These are phyloP conservation scores for Collariella sp. DNA, from an alignment of 495 filamentous ascomycete species.

Conservation along the genomic window DNA sequence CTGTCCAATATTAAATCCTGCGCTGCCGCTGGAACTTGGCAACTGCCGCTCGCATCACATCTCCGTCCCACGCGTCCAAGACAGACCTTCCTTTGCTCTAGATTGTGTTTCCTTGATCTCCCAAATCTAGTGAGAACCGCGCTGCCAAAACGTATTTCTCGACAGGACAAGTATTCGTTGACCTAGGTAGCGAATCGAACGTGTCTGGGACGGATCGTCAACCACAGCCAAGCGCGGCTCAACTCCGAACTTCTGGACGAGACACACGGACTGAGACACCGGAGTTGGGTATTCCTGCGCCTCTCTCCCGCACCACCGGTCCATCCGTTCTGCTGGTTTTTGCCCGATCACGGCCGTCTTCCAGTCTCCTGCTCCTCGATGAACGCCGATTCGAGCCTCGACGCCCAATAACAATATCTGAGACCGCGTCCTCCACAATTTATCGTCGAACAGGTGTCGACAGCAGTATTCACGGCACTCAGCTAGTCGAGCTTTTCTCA, in stretches of 20 bases:
- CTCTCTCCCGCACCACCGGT: constrained; percentile 9
- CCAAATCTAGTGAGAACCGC: not conserved
- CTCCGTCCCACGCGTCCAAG: not conserved
- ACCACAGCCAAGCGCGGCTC: not conserved
- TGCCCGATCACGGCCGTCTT: not conserved
- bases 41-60: constrained; percentile 19
- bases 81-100: not conserved
- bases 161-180: too few relatives aligned
- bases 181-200: too few relatives aligned
- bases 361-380: not conserved
- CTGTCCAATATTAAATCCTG: constrained; percentile 42
- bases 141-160: not conserved
- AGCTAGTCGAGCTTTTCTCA: not conserved
- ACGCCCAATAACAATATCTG: not conserved
- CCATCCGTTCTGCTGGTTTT: constrained; percentile 1
- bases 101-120: constrained; percentile 11
- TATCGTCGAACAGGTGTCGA: not conserved
- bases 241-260: not conserved
- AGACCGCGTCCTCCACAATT: not conserved
- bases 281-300: constrained; percentile 1
- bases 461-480: not conserved
- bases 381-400: not conserved
- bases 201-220: too few relatives aligned
- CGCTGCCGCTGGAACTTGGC: constrained; percentile 34
- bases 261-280: constrained; percentile 7